phyloP scores from a whole-genome alignment of 805 yeast species.

The baker's yeast (Saccharomyces cerevisiae) region DNA sequence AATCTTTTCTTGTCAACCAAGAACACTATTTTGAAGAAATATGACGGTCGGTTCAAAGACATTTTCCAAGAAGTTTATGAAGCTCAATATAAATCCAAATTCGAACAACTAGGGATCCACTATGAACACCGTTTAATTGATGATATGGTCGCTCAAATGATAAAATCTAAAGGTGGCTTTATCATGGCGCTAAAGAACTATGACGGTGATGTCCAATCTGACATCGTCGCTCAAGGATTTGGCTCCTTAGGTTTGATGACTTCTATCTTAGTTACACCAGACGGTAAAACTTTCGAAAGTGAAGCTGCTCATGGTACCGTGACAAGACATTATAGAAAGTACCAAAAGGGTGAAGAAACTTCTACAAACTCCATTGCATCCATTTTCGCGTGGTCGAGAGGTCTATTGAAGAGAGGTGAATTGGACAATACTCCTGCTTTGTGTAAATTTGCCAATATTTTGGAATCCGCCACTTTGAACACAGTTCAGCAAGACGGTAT shows the following conservation, averaged over 20 bases:
- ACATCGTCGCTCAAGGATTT: constrained; percentile 80
- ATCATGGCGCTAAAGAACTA: constrained; percentile 75
- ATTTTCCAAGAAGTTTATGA: constrained; percentile 65
- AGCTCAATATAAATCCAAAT: constrained; percentile 43
- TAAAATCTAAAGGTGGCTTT: constrained; percentile 76
- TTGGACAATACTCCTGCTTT: constrained; percentile 67
- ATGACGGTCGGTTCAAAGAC: constrained; percentile 78
- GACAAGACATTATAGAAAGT: constrained; percentile 77
- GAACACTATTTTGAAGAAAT: constrained; percentile 73
- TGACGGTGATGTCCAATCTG: constrained; percentile 82
- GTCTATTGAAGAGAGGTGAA: constrained; percentile 72
- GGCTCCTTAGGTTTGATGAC: constrained; percentile 83
- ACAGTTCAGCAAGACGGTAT: constrained; percentile 67
- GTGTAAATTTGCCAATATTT: constrained; percentile 51
- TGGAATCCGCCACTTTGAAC: constrained; percentile 62
- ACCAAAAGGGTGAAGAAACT: constrained; percentile 74
- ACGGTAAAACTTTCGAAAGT: constrained; percentile 77
- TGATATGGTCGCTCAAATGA: constrained; percentile 86
- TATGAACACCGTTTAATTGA: constrained; percentile 79
- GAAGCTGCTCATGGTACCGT: constrained; percentile 89
- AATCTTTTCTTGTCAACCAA: constrained; percentile 67
- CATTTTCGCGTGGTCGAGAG: constrained; percentile 83
- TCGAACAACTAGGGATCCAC: constrained; percentile 54
- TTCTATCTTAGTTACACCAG: constrained; percentile 73
- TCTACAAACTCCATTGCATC: constrained; percentile 82